Percentiles rank a stretch among this genome's conserved stretches.
Evolutionary conservation across 2,329 filamentous ascomycete species (phyloP).

Genomic region (Claviceps sorghi): DNA sequence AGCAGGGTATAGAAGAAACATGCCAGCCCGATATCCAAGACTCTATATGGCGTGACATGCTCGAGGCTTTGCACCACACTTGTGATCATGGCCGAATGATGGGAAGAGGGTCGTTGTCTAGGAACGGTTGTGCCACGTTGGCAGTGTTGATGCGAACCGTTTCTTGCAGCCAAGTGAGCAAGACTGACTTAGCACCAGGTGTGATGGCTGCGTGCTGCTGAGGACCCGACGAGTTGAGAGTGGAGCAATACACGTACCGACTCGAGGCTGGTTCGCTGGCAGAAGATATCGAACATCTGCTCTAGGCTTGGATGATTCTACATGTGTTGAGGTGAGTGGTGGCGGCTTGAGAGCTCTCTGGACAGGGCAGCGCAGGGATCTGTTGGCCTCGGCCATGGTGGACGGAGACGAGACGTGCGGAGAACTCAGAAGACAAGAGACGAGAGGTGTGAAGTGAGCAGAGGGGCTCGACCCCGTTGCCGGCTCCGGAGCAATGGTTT

Average conservation of each 20-base stretch:
- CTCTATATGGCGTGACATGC: not conserved
- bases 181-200: not conserved
- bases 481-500: not conserved
- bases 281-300: constrained; percentile 17
- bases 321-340: constrained; percentile 10
- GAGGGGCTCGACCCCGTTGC: not conserved
- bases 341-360: constrained; percentile 14
- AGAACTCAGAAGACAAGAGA: too few relatives aligned
- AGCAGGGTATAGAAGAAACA: not conserved
- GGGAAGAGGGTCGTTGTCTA: constrained; percentile 17
- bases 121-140: constrained; percentile 20
- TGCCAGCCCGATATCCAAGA: not conserved
- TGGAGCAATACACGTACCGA: constrained; percentile 10
- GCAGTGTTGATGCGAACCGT: constrained; percentile 14
- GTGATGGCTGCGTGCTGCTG: not conserved
- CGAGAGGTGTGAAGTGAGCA: not conserved
- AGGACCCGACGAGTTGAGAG: not conserved
- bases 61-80: not conserved
- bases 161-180: constrained; percentile 8
- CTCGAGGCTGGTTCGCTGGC: constrained; percentile 14
- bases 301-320: constrained; percentile 13
- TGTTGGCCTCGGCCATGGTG: not conserved
- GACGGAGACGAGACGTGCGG: not conserved
- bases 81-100: constrained; percentile 6
- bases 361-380: constrained; percentile 6